These are phyloP conservation scores for Hypoxylon lienhwacheense DNA, from an alignment of 495 filamentous ascomycete species.

Conservation along the genomic window DNA sequence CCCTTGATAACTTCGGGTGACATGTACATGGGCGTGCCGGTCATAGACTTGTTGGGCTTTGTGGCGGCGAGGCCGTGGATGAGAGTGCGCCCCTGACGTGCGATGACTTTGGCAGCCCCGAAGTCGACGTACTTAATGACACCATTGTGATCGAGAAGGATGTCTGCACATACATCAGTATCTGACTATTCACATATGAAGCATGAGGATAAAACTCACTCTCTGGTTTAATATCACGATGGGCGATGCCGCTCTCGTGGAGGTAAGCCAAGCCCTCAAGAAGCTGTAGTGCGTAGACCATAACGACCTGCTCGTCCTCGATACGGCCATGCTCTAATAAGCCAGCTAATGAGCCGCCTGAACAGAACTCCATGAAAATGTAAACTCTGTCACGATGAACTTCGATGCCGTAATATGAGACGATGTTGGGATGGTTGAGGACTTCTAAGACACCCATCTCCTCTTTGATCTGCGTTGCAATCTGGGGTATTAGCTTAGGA, in stretches of 20 bases:
- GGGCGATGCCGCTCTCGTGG: conserved; percentile 85
- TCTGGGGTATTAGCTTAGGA: conserved; percentile 90
- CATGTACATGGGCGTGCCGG: conserved; percentile 99
- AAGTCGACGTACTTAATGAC: conserved; percentile 99
- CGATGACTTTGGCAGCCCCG: conserved; percentile 95
- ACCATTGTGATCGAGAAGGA: conserved; percentile 95
- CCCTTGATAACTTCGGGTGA: conserved; percentile 98
- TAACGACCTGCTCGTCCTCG: conserved; percentile 96
- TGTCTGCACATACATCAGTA: conserved; percentile 57
- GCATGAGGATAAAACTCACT: conserved; percentile 58
- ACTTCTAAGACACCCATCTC: conserved; percentile 97
- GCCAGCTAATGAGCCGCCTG: conserved; percentile 87
- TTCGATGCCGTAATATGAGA: conserved; percentile 96
- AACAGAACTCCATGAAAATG: conserved; percentile 99
- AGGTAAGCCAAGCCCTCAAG: conserved; percentile 94
- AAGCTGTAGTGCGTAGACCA: conserved; percentile 96
- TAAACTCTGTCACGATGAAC: conserved; percentile 98
- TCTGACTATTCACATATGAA: background rate
- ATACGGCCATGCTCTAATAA: conserved; percentile 94
- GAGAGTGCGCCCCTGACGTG: conserved; percentile 86
- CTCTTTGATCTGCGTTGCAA: conserved; percentile 90
- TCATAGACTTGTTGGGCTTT: conserved; percentile 88
- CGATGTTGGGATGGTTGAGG: conserved; percentile 94
- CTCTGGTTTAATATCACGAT: conserved; percentile 98
- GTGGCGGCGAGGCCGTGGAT: conserved; percentile 60